Percentiles rank a stretch among this genome's conserved stretches.
Conservation (phyloP, 306 rosid species). For the Rubus parviflorus region DNA sequence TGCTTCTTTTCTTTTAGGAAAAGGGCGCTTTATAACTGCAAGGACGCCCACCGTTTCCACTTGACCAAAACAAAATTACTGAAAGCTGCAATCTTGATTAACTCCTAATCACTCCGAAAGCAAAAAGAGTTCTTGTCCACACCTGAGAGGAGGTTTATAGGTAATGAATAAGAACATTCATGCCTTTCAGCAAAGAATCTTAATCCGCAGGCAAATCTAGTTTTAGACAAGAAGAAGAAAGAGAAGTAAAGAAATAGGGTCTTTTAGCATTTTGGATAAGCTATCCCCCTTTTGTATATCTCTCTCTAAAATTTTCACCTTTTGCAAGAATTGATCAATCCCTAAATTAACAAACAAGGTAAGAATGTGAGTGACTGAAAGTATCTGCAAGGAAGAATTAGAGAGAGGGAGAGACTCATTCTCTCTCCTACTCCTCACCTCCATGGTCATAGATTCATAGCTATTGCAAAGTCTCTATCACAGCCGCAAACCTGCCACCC, state of each 20-base stretch:
- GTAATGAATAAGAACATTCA: constrained; percentile 30
- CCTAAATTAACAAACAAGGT: constrained; percentile 44
- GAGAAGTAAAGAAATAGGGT: constrained; percentile 5
- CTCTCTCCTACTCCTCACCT: constrained; percentile 1
- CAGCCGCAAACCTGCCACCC: background rate
- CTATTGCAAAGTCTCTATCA: background rate
- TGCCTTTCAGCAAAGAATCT: constrained; percentile 56
- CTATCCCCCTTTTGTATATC: background rate
- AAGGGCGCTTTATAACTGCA: constrained; percentile 1
- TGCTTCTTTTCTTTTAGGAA: constrained; percentile 31
- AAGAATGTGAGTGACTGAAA: constrained; percentile 54
- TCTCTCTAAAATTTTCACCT: constrained; percentile 10
- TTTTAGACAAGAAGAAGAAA: constrained; percentile 31
- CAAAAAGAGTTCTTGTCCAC: constrained; percentile 18
- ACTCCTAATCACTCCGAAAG: constrained; percentile 25
- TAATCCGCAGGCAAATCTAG: constrained; percentile 25
- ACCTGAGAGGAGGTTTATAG: constrained; percentile 14
- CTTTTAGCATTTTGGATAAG: constrained; percentile 37
- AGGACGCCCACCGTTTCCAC: constrained; percentile 21
- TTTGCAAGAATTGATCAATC: constrained; percentile 16
- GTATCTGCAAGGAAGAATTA: constrained; percentile 34
- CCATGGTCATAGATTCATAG: background rate
- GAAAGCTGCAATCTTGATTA: constrained; percentile 26
- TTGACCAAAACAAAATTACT: constrained; percentile 23
- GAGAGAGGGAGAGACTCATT: constrained; percentile 16